Base-by-base conservation (phyloP, 768 basidiomycete species). In the Xerocomus brunneocitrinus region DNA sequence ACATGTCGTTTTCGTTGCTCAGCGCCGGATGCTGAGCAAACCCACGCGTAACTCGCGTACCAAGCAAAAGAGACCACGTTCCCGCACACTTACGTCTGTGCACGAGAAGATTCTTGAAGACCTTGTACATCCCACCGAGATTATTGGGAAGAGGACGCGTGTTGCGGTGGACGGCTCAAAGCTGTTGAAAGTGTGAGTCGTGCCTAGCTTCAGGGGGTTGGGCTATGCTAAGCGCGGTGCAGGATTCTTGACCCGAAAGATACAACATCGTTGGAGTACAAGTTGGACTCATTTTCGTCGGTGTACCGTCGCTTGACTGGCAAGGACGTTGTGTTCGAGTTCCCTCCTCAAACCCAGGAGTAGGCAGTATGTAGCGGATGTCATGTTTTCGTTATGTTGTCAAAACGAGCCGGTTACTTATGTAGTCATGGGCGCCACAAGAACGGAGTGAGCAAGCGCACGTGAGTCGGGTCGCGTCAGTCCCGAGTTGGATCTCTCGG, bases 41-140 rank as follows among this genome's bases (percentile, higher is more conserved):
- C 95, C 95, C 53, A 94, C 93, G 62, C 92, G 94, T 60, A 90
- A 82, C 68, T 91, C 93, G 53, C 88, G 90, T 62, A 86, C 91
- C 63, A 82, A 86, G 77, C 95, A 99, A 79, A 95, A 95, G 84
- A 80, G 97, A 64, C 97, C 97, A 61, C 89, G 93, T 62, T 91
- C 84, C 75, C 91, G 97, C 66, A 99, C 97, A 53, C 87, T 99
- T 67, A 98, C 95, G 58, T 87, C 81, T 60, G 94, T 99, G 54
- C 97, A 98, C 81, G 95, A 98, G 75, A 90, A 87, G 80, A 95
- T 98, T 69, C 83, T 99, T 56, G 97, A 98, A 76, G 97, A 99
- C 74, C 89, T 99, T 55, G 97, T 99, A 50, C 97, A 84, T 84
- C 97, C 97, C 60, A 93, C 93, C 31, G 97, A 98, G 80, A 99